These are phyloP conservation scores for Cryptosporidium ryanae DNA, from an alignment of 169 alveolate genomes.

Conservation along the genomic window DNA sequence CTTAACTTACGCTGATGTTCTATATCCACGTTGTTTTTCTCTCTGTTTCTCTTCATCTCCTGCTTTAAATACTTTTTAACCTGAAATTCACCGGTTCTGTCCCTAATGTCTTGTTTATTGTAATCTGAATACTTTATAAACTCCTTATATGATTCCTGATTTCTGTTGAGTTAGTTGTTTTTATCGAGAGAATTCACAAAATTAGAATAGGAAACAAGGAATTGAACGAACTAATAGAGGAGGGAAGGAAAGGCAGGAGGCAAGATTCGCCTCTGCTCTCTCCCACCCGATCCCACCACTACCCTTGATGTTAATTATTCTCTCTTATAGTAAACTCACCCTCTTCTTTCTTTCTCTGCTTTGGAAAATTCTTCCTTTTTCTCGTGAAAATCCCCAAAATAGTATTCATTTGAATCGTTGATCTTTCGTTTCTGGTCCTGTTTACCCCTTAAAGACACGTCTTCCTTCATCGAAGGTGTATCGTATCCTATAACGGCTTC, in stretches of 20 bases:
- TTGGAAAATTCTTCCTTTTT: slow-evolving; percentile 29
- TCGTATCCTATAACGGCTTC: slow-evolving; percentile 36
- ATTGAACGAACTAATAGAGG: not conserved
- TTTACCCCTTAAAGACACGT: not conserved
- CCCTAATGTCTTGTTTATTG: not conserved
- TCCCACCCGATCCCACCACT: not conserved
- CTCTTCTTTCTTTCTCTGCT: slow-evolving; percentile 48
- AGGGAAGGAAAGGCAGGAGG: not conserved
- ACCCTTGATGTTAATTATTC: not conserved
- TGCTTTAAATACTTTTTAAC: slow-evolving; percentile 29
- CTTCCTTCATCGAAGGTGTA: slow-evolving; percentile 44
- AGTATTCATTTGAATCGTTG: not conserved
- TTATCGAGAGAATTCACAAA: not conserved
- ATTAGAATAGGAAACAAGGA: not conserved
- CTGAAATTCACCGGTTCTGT: not conserved
- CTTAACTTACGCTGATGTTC: no score
- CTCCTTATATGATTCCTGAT: slow-evolving; percentile 62
- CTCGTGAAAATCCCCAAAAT: slow-evolving; percentile 23
- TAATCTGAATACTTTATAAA: slow-evolving; percentile 15
- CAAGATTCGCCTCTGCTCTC: no score
- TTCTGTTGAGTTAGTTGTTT: not conserved
- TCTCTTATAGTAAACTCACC: slow-evolving; percentile 9
- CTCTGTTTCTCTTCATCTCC: not conserved
- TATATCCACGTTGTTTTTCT: not conserved
- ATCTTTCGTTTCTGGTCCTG: not conserved